A percentile compares a stretch with the other conserved stretches of the same genome.
Conservation (phyloP, 2,329 filamentous ascomycete genomes). For the Calonectria hongkongensis region DNA sequence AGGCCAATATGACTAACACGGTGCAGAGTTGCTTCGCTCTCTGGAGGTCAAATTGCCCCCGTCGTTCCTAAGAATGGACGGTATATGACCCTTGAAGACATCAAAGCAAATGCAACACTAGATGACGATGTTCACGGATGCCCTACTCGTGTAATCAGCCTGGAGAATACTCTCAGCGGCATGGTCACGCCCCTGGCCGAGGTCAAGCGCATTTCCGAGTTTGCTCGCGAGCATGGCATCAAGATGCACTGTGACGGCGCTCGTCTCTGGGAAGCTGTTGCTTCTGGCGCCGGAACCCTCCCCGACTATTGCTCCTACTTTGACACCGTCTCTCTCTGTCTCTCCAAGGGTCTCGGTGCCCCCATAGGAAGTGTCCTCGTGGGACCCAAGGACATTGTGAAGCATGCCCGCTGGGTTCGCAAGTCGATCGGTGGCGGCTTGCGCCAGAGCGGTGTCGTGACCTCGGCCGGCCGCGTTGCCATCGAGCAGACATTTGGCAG, state of each 20-base stretch:
- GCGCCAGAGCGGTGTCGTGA: constrained; percentile 82
- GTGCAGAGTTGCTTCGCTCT: constrained; percentile 79
- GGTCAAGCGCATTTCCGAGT: constrained; percentile 80
- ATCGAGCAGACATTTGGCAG: constrained; percentile 70
- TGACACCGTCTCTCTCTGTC: constrained; percentile 85
- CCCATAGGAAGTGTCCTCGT: constrained; percentile 87
- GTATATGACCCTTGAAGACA: constrained; percentile 85
- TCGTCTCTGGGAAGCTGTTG: constrained; percentile 87
- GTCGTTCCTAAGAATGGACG: constrained; percentile 82
- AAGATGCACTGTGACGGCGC: constrained; percentile 87
- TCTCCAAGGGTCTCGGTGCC: constrained; percentile 88
- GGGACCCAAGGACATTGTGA: constrained; percentile 63
- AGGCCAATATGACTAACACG: constrained; percentile 40
- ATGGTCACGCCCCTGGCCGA: constrained; percentile 86
- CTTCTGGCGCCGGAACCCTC: constrained; percentile 79
- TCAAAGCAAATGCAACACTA: constrained; percentile 79
- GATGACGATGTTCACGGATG: constrained; percentile 84
- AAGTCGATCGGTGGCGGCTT: constrained; percentile 86
- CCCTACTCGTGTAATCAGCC: constrained; percentile 86
- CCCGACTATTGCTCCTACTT: constrained; percentile 81
- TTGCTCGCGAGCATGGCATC: constrained; percentile 78
- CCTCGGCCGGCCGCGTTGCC: constrained; percentile 82
- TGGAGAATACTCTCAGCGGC: constrained; percentile 91
- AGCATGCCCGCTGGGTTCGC: constrained; percentile 67
- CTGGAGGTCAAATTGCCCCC: constrained; percentile 81